phyloP scores from a whole-genome alignment of 768 basidiomycete genomes.

The Boletus vinaceobasis region DNA sequence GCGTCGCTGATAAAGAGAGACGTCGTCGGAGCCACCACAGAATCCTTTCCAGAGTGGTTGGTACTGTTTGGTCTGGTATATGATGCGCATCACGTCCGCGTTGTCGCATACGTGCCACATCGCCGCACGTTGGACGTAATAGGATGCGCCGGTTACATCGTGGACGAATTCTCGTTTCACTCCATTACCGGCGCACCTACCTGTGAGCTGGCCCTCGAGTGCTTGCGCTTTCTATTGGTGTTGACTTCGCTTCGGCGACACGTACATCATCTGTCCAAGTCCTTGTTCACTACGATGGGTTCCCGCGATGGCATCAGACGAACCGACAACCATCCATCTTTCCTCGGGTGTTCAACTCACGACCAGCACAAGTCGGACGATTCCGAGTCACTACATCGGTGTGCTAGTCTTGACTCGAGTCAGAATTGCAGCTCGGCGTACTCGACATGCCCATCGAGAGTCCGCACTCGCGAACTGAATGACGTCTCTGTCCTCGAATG shows the following conservation, averaged over 20 bases:
- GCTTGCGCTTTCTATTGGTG: slow-evolving; percentile 19
- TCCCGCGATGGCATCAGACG: background rate
- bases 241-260: slow-evolving; percentile 21
- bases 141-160: slow-evolving; percentile 13
- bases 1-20: background rate
- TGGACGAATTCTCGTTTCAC: slow-evolving; percentile 20
- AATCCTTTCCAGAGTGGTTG: slow-evolving; percentile 25
- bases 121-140: slow-evolving; percentile 1
- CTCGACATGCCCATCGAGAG: slow-evolving; percentile 23
- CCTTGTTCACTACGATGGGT: slow-evolving; percentile 4
- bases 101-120: slow-evolving; percentile 23
- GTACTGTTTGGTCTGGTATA: slow-evolving; percentile 25
- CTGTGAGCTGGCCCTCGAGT: slow-evolving; percentile 12
- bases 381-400: background rate
- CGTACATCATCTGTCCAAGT: slow-evolving; percentile 12
- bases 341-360: background rate
- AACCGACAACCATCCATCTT: background rate
- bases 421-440: slow-evolving; percentile 16
- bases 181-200: background rate
- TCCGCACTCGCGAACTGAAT: background rate
- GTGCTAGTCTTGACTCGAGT: slow-evolving; percentile 6
- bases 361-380: background rate
- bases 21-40: background rate
- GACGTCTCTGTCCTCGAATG: background rate
- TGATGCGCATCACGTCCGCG: slow-evolving; percentile 12